Percentiles rank a stretch among this genome's conserved stretches.
These are phyloP conservation scores for Corylus americana DNA, from an alignment of 306 rosid species.

Conservation along the genomic window DNA sequence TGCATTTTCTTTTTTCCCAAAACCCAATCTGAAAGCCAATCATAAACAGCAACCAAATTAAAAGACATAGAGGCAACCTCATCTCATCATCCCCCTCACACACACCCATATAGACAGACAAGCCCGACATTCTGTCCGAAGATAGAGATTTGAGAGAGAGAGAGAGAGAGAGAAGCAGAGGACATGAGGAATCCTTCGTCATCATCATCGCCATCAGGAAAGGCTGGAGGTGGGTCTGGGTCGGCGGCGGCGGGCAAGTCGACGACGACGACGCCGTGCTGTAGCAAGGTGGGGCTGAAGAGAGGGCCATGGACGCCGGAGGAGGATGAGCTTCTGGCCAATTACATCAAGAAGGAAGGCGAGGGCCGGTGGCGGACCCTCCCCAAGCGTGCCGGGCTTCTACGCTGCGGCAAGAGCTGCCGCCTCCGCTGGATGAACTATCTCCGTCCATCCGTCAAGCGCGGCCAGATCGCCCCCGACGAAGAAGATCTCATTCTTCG, in stretches of 20 bases:
- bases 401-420: conserved; percentile 90
- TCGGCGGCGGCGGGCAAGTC: background rate
- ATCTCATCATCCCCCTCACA: too few relatives aligned
- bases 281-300: conserved; percentile 68
- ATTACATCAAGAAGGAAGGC: conserved; percentile 64
- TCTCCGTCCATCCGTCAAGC: conserved; percentile 85
- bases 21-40: too few relatives aligned
- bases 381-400: conserved; percentile 74
- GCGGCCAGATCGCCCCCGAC: conserved; percentile 87
- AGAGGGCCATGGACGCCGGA: conserved; percentile 89
- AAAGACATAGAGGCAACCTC: too few relatives aligned
- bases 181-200: conserved; percentile 36
- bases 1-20: too few relatives aligned
- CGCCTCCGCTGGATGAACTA: conserved; percentile 97
- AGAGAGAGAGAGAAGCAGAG: background rate
- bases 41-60: too few relatives aligned
- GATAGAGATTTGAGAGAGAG: background rate
- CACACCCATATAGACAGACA: background rate
- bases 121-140: background rate
- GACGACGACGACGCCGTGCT: conserved; percentile 48
- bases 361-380: conserved; percentile 89
- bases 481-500: conserved; percentile 96
- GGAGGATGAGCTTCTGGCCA: conserved; percentile 59
- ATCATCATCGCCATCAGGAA: background rate
- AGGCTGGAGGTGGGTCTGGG: background rate